phyloP scores from a whole-genome alignment of 2,329 filamentous ascomycete genomes.

The Tolypocladium pustulatum region DNA sequence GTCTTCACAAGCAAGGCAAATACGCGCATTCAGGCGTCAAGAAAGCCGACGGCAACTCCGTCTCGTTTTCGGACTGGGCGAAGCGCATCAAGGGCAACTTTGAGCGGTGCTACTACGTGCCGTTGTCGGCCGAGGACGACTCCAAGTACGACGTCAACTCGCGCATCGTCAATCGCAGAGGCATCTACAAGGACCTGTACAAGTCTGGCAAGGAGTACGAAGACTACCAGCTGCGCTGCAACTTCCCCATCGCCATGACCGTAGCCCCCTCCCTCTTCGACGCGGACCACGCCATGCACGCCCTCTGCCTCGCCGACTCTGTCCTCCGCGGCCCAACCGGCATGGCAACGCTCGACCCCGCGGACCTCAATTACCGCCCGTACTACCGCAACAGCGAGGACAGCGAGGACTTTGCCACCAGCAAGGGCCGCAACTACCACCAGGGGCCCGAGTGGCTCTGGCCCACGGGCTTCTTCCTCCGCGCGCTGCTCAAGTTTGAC shows the following conservation, averaged over 20 bases:
- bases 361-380: constrained; percentile 84
- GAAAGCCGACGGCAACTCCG: constrained; percentile 44
- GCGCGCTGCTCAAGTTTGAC: constrained; percentile 86
- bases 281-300: constrained; percentile 63
- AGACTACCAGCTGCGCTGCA: constrained; percentile 90
- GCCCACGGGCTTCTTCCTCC: constrained; percentile 92
- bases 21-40: constrained; percentile 68
- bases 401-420: constrained; percentile 78
- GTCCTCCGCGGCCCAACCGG: constrained; percentile 77
- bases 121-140: constrained; percentile 59
- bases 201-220: constrained; percentile 90
- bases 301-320: constrained; percentile 70
- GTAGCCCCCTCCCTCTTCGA: constrained; percentile 86
- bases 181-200: constrained; percentile 98
- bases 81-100: constrained; percentile 73
- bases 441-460: constrained; percentile 97
- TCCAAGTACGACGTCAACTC: constrained; percentile 69
- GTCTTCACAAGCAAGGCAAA: constrained; percentile 54
- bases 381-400: constrained; percentile 96
- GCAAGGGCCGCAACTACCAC: constrained; percentile 95
- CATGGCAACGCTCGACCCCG: constrained; percentile 91
- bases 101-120: constrained; percentile 86
- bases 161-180: constrained; percentile 72
- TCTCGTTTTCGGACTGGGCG: constrained; percentile 74
- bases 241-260: constrained; percentile 92